Conservation (phyloP, 768 basidiomycete genomes). For the Mycena vitilis region DNA sequence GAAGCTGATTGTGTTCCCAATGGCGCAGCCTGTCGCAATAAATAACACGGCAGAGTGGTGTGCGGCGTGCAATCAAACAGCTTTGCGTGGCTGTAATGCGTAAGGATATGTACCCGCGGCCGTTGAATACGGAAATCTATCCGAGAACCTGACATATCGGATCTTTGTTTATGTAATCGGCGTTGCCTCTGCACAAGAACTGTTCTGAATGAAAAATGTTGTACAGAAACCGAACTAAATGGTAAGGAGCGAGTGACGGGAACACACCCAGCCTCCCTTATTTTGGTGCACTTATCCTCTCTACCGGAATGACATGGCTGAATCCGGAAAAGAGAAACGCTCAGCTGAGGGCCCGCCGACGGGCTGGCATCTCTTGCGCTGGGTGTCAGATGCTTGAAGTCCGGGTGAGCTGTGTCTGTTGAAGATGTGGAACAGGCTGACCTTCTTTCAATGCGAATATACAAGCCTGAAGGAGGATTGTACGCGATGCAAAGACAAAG, state of each 20-base stretch:
- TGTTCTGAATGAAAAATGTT: neutral
- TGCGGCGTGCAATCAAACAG: constrained; percentile 53
- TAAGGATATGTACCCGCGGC: neutral
- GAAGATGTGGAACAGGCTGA: neutral
- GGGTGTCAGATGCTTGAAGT: neutral
- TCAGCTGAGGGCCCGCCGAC: neutral
- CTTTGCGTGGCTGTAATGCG: constrained; percentile 50
- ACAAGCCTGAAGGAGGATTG: neutral
- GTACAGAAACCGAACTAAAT: no score
- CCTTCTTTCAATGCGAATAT: neutral
- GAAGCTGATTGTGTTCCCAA: neutral
- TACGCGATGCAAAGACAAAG: neutral
- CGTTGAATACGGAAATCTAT: constrained; percentile 4
- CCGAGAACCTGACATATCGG: neutral
- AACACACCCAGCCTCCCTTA: no score
- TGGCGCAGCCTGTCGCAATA: constrained; percentile 49
- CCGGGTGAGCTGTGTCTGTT: neutral
- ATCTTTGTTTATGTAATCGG: neutral
- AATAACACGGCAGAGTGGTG: constrained; percentile 61
- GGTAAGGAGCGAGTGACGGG: no score
- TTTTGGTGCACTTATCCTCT: no score
- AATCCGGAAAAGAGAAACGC: neutral
- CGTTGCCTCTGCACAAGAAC: neutral
- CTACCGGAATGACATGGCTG: neutral
- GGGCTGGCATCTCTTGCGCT: neutral